phyloP scores from a whole-genome alignment of 192 early-diverging fungal species.

The Backusella tuberculispora region DNA sequence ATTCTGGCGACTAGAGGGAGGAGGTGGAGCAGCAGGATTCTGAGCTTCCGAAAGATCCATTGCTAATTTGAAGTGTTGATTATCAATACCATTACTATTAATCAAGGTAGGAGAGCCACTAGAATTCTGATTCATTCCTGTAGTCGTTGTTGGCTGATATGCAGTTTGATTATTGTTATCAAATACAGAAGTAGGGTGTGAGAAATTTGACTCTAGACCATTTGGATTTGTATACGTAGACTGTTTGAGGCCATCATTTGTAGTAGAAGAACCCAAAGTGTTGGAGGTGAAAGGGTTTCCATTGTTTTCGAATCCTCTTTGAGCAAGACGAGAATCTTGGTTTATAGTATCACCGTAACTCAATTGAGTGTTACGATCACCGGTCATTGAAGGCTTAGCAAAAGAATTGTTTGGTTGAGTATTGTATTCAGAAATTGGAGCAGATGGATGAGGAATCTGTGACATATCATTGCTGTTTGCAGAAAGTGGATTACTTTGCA shows the following conservation, averaged over 20 bases:
- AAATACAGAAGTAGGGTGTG: not conserved
- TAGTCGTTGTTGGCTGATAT: too few relatives aligned
- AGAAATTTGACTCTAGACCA: not conserved
- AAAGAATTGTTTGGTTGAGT: not conserved
- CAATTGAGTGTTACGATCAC: not conserved
- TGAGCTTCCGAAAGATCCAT: not conserved
- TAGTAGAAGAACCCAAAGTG: not conserved
- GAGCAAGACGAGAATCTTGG: not conserved
- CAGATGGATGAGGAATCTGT: not conserved
- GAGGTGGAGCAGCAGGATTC: not conserved
- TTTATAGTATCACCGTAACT: not conserved
- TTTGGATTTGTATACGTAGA: not conserved
- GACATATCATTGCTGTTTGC: not conserved
- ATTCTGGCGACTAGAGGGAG: not conserved
- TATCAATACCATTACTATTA: not conserved
- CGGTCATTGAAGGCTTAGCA: not conserved
- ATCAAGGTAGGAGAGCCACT: not conserved
- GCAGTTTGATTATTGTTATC: not conserved
- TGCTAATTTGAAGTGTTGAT: constrained; percentile 1
- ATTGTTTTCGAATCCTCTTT: not conserved
- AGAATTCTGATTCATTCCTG: not conserved
- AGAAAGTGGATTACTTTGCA: too few relatives aligned
- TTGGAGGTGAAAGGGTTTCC: not conserved
- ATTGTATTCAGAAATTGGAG: not conserved
- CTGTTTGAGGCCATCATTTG: not conserved